Percentiles rank a stretch among this genome's conserved stretches.
Conservation (phyloP, 305 asterid genomes). For the Fraxinus velutina region DNA sequence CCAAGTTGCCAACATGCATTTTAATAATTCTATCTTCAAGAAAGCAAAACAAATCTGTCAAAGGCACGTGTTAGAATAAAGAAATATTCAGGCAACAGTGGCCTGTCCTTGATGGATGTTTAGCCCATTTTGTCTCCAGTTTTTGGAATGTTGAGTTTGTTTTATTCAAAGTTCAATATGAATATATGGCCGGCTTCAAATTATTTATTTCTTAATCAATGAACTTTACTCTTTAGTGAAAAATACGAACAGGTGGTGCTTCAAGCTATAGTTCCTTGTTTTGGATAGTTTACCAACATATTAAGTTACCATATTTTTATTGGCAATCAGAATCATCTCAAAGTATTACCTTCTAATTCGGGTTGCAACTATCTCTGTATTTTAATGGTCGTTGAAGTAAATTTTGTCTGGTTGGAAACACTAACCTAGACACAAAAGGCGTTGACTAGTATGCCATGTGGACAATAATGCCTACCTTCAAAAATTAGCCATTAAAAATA, state of each 20-base stretch:
- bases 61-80: slow-evolving; percentile 14
- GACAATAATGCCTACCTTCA: neutral
- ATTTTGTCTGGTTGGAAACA: neutral
- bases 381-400: neutral
- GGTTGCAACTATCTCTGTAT: neutral
- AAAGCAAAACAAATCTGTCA: neutral
- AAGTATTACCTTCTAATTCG: neutral
- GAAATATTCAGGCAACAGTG: slow-evolving; percentile 17
- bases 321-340: neutral
- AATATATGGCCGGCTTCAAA: neutral
- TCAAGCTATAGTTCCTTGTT: neutral
- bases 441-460: neutral
- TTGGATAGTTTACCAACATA: neutral
- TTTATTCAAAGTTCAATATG: slow-evolving; percentile 2
- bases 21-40: neutral
- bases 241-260: neutral
- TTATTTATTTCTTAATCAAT: neutral
- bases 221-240: neutral
- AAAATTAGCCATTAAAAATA: neutral
- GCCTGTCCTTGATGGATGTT: slow-evolving; percentile 23
- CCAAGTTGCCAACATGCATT: neutral
- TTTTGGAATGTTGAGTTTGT: slow-evolving; percentile 37
- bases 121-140: slow-evolving; percentile 17
- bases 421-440: neutral
- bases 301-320: neutral